Evolutionary conservation across 2,329 filamentous ascomycete species (phyloP), one percentile per base, ranked within the genome.

Genomic region (Ophiosphaerella narmari): DNA sequence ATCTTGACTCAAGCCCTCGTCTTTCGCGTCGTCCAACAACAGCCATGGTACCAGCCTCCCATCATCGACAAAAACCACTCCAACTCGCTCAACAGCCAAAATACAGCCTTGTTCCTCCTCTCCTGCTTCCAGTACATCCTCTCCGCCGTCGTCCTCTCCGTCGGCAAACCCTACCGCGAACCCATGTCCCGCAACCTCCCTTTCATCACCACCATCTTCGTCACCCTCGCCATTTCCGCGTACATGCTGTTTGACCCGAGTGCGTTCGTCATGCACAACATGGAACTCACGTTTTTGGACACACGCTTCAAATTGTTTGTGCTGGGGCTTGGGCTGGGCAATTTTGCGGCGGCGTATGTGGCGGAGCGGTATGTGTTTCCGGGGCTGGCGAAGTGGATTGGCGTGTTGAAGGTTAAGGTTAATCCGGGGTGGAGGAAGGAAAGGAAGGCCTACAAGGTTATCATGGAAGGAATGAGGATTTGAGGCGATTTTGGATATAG

Each of bases 41-140:
- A 97, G 75, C 77, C 86, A 5, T 99, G 93, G 91, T 89, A 90
- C 69, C 85, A 88, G 44, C 90, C 92, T 13, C 94, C 94, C 0
- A 80, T 86, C 48, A 71, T 96, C 23, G 83, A 91, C 66, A 84
- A 82, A 23, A 83, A 96, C 26, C 88, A 94, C 66, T 88, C 89
- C 21, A 96, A 94, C 68, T 88, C 92, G 45, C 82, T 88, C 64
- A 97, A 97, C 73, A 96, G 91, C 8, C 89, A 97, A 65, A 97
- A 99, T 66, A 96, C 93, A 0, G 86, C 89, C 0, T 78, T 99
- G 1, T 99, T 99, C 77, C 76, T 97, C 26, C 80, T 92, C 5
- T 95, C 89, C 1, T 97, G 91, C 71, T 97, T 92, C 66, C 92
- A 97, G 71, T 99, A 99, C 72, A 95, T 96, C 33, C 80, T 97